Base-by-base conservation (phyloP, 75 land plant genomes). In the Cunninghamia lanceolata region DNA sequence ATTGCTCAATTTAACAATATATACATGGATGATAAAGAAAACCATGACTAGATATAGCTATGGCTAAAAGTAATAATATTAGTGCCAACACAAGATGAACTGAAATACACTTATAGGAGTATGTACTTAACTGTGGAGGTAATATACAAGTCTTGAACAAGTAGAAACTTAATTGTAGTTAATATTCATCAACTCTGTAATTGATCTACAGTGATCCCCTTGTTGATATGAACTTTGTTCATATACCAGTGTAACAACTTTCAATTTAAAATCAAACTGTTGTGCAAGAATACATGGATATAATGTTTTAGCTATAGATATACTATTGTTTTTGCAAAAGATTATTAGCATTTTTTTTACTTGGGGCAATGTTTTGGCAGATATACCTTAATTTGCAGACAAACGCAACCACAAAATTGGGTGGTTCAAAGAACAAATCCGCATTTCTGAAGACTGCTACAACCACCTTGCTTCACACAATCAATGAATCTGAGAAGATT, bases 401-500 rank as follows among this genome's bases (percentile, higher is more conserved):
- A 53, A n/a, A n/a, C 2, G 86, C 73, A 25, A n/a, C 63, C 35
- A 86, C 82, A n/a, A 88, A 88, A 82, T 32, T 40, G 14, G 84
- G 84, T 34, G 84, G 42, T 83, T 47, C 84, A 35, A 86, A 82
- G 68, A 81, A 86, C 10, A 45, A 46, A 59, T 86, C 87, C 38
- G 87, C 87, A 38, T 91, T 91, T 75, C 54, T 91, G 77, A 91
- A 91, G 84, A 90, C 32, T 83, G 85, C 91, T 50, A 82, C 91
- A 73, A 90, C 92, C 68, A 90, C 91, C n/a, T 66, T 90, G 85
- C 86, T 91, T 10, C 92, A 91, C 77, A 90, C 91, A 15, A 91
- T 91, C 83, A 90, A 91, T 84, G 92, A 90, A 59, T 90, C 92
- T 66, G 92, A 91, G 83, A 91, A 91, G 92, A 84, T 84, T 45